Conservation (phyloP, 1,284 basidiomycete genomes). For the Ustilago lituana region DNA sequence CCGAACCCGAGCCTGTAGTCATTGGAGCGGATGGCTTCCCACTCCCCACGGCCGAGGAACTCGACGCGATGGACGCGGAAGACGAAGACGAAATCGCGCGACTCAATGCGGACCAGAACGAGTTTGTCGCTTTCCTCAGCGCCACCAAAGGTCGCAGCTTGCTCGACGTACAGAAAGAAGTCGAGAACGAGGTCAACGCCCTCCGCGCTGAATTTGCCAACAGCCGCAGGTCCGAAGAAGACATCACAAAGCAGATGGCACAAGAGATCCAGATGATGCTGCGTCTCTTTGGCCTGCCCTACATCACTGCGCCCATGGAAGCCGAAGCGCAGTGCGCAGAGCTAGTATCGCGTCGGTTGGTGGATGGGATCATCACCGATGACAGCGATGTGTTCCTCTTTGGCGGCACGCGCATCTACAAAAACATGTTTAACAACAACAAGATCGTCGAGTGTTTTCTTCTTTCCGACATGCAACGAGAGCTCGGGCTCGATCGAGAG, state of each 20-base stretch:
- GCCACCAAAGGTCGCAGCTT: conserved; percentile 75
- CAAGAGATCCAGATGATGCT: conserved; percentile 87
- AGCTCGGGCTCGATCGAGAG: conserved; percentile 86
- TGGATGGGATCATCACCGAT: conserved; percentile 98
- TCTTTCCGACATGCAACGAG: conserved; percentile 82
- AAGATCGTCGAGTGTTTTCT: conserved; percentile 98
- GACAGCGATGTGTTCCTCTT: conserved; percentile 99
- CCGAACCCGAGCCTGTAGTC: conserved; percentile 65
- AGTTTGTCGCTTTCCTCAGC: conserved; percentile 86
- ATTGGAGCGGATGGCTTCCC: conserved; percentile 71
- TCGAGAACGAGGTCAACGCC: conserved; percentile 86
- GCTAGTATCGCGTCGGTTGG: conserved; percentile 82
- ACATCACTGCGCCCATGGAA: conserved; percentile 97
- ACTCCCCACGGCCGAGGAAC: conserved; percentile 82
- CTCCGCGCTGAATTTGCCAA: conserved; percentile 85
- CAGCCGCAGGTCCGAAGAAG: conserved; percentile 91
- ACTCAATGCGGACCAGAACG: conserved; percentile 72
- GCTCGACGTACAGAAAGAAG: conserved; percentile 78
- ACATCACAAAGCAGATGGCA: conserved; percentile 93
- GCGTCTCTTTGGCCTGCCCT: conserved; percentile 94
- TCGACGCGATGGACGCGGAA: conserved; percentile 74
- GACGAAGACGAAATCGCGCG: conserved; percentile 69
- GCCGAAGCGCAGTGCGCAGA: conserved; percentile 98
- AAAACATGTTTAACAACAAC: conserved; percentile 99
- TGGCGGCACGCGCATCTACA: conserved; percentile 89